Evolutionary conservation across 352 stramenopile species (phyloP).

Genomic region (Poterioochromonas sp.): DNA sequence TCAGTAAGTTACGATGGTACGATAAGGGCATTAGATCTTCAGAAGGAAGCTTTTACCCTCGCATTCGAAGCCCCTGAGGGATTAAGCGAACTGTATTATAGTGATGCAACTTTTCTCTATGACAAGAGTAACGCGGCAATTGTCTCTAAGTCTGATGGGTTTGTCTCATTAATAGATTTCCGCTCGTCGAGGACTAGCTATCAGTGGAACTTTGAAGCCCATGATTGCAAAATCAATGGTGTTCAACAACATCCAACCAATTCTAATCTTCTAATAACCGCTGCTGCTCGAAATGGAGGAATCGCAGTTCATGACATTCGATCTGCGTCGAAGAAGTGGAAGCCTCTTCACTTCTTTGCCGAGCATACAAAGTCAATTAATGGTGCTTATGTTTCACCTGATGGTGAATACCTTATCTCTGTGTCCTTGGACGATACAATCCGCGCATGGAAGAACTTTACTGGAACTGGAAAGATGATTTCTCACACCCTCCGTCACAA

Average conservation of each 20-base stretch:
- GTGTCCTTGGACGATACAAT: conserved; percentile 68
- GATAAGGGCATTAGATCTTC: conserved; percentile 18
- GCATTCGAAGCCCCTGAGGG: background rate
- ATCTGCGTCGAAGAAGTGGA: conserved; percentile 29
- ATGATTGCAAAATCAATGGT: background rate
- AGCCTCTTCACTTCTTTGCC: conserved; percentile 52
- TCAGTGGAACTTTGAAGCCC: background rate
- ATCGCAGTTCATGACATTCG: conserved; percentile 27
- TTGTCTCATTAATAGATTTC: background rate
- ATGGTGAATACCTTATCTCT: conserved; percentile 59
- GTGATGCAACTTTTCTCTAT: background rate
- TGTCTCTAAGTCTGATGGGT: background rate
- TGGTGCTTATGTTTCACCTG: conserved; percentile 68
- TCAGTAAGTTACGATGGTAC: conserved; percentile 31
- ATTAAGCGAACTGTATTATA: conserved; percentile 18
- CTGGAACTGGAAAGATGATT: conserved; percentile 42
- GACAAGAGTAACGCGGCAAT: background rate
- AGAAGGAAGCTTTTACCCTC: background rate
- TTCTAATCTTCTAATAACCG: background rate
- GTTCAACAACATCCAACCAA: conserved; percentile 12
- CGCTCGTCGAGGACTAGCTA: background rate
- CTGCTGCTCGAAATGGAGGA: background rate
- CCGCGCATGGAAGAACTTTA: conserved; percentile 56
- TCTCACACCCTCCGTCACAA: conserved; percentile 58
- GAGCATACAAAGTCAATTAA: conserved; percentile 66